A percentile compares a stretch with the other conserved stretches of the same genome.
Conservation (phyloP, 495 filamentous ascomycete species). For the Penicillium paradoxum region DNA sequence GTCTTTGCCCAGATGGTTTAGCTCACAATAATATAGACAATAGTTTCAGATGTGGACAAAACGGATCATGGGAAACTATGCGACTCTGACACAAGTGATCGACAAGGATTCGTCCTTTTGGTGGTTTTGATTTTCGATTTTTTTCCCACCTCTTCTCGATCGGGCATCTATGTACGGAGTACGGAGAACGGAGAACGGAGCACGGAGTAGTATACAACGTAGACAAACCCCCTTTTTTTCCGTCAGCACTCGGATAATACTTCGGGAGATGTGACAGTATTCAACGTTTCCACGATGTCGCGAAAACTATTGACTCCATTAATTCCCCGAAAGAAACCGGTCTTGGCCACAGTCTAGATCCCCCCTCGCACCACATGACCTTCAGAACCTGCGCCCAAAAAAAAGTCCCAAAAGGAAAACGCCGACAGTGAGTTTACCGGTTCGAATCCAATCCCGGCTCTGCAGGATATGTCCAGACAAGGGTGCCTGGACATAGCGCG, state of each 20-base stretch:
- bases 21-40: conserved; percentile 3
- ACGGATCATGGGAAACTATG: not conserved
- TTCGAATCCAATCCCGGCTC: too few species aligned
- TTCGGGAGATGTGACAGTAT: too few species aligned
- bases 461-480: too few species aligned
- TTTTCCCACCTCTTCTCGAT: too few species aligned
- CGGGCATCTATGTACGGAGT: too few species aligned
- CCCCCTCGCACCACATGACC: not conserved
- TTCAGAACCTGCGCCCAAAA: not conserved
- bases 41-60: conserved; percentile 9
- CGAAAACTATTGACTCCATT: not conserved
- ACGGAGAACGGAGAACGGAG: too few species aligned
- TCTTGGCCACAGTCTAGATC: not conserved
- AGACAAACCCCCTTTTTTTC: too few species aligned
- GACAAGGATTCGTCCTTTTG: not conserved
- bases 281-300: too few species aligned
- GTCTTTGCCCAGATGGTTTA: not conserved
- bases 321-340: conserved; percentile 1
- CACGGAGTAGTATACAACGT: too few species aligned
- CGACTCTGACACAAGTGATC: conserved; percentile 6
- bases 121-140: too few species aligned
- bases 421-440: too few species aligned
- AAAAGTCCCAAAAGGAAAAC: not conserved
- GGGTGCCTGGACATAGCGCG: not conserved
- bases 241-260: too few species aligned